Conservation (phyloP, 768 basidiomycete genomes). For the Chlorophyllum brunneum region DNA sequence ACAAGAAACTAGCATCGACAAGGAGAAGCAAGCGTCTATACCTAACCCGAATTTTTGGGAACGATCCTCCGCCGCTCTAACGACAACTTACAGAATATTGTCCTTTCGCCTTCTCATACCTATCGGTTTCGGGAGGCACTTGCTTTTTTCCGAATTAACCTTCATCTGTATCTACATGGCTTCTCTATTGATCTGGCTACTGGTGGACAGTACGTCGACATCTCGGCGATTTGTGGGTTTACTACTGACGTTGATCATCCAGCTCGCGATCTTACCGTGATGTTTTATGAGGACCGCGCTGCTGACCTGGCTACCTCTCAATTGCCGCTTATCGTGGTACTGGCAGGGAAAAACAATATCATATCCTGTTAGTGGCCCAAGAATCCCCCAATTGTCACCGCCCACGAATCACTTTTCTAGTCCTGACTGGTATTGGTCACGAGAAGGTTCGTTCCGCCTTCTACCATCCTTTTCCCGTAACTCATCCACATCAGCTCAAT, state of each 20-base stretch:
- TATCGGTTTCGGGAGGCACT: constrained; percentile 33
- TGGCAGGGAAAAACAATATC: constrained; percentile 57
- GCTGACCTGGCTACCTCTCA: constrained; percentile 44
- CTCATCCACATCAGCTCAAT: constrained; percentile 29
- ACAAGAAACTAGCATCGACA: background rate
- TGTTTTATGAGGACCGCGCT: constrained; percentile 32
- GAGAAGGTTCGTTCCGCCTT: constrained; percentile 35
- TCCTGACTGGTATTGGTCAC: constrained; percentile 49
- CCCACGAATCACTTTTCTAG: constrained; percentile 21
- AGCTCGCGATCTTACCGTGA: constrained; percentile 29
- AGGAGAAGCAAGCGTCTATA: constrained; percentile 6
- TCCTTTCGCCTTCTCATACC: constrained; percentile 47
- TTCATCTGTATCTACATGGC: constrained; percentile 45
- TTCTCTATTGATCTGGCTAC: constrained; percentile 38
- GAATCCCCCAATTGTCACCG: background rate
- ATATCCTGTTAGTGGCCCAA: constrained; percentile 38
- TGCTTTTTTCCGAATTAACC: constrained; percentile 37
- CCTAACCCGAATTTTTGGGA: constrained; percentile 3
- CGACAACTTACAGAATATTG: constrained; percentile 42
- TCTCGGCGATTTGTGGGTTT: background rate
- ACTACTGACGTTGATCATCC: constrained; percentile 15
- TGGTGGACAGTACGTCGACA: constrained; percentile 39
- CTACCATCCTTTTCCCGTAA: background rate
- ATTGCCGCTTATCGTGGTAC: constrained; percentile 47
- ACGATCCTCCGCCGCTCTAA: constrained; percentile 33